phyloP scores from a whole-genome alignment of 139 green algal species.

The Chlorella ohadii region DNA sequence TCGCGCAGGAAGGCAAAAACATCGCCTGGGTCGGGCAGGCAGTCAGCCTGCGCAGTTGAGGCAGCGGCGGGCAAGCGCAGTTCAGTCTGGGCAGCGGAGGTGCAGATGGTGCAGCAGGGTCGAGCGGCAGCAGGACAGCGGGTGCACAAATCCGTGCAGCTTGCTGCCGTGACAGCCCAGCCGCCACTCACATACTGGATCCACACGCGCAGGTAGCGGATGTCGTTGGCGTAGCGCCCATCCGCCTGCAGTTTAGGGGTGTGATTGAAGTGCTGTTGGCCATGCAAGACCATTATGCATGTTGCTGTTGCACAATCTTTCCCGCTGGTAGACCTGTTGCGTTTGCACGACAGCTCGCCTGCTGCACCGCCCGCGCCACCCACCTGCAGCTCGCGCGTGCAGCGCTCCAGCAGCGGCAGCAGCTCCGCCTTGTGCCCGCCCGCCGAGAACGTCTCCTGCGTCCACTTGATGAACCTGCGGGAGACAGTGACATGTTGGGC shows the following conservation, averaged over 20 bases:
- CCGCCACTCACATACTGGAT: conserved; percentile 87
- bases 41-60: conserved; percentile 74
- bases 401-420: conserved; percentile 85
- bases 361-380: too few species aligned
- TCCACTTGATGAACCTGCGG: conserved; percentile 91
- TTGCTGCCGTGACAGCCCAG: neutral
- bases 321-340: too few species aligned
- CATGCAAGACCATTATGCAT: too few species aligned
- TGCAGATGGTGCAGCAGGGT: neutral
- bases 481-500: neutral
- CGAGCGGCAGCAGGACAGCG: too few species aligned
- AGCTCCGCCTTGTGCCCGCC: conserved; percentile 81
- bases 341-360: too few species aligned
- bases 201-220: conserved; percentile 93
- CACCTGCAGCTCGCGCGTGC: conserved; percentile 74
- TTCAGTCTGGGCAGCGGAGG: neutral
- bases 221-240: conserved; percentile 79
- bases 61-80: neutral
- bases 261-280: too few species aligned
- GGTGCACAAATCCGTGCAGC: too few species aligned
- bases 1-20: conserved; percentile 89
- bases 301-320: too few species aligned
- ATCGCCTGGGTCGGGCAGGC: conserved; percentile 83
- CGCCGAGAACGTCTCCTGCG: conserved; percentile 70
- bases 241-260: neutral